Percentiles rank a stretch among this genome's conserved stretches.
These are phyloP conservation scores for Rhizopus stolonifer DNA, from an alignment of 371 early-diverging fungal species.

Conservation along the genomic window DNA sequence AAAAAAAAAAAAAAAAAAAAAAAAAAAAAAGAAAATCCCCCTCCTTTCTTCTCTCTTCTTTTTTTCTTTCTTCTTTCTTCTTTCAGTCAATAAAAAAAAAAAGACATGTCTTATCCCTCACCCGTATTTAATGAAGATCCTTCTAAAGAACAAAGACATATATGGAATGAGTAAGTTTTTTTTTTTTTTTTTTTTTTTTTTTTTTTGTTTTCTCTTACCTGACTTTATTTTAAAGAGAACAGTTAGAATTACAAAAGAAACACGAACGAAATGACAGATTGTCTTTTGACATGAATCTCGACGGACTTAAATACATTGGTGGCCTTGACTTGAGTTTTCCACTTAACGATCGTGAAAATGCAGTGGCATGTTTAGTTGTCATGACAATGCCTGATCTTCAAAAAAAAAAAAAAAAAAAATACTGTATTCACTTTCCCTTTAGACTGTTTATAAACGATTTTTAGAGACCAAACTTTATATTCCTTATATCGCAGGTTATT, in stretches of 20 bases:
- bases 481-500: slow-evolving; percentile 85
- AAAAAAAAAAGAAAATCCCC: neutral
- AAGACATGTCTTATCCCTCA: neutral
- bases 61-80: neutral
- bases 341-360: slow-evolving; percentile 56
- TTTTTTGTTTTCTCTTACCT: too few relatives aligned
- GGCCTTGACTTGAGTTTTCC: slow-evolving; percentile 88
- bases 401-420: slow-evolving; percentile 8
- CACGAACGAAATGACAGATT: slow-evolving; percentile 18
- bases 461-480: slow-evolving; percentile 56
- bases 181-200: too few relatives aligned
- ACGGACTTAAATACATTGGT: slow-evolving; percentile 64
- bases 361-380: slow-evolving; percentile 75
- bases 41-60: neutral
- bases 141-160: slow-evolving; percentile 17
- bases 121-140: slow-evolving; percentile 19
- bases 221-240: slow-evolving; percentile 8
- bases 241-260: slow-evolving; percentile 9
- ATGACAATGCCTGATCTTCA: slow-evolving; percentile 64
- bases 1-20: too few relatives aligned
- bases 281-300: slow-evolving; percentile 26
- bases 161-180: slow-evolving; percentile 30
- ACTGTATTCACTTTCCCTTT: slow-evolving; percentile 10
- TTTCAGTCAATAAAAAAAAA: neutral
- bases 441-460: slow-evolving; percentile 59